Evolutionary conservation across 768 basidiomycete species (phyloP).

Genomic region (Termitomyces sp.): DNA sequence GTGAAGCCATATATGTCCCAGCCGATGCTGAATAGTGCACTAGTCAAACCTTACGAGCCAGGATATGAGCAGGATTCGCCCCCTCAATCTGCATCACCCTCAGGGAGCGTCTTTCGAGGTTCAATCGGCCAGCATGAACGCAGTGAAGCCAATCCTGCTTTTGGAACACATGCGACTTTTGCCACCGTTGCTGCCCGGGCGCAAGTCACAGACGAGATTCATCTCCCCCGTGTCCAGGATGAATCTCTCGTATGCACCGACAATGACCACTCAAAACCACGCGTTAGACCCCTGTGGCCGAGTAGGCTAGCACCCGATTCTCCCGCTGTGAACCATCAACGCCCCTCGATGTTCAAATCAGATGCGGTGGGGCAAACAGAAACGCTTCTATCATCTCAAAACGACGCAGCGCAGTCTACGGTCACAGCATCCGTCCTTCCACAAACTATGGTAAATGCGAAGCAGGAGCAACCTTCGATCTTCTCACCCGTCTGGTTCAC

Average conservation of each 20-base stretch:
- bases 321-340: background rate
- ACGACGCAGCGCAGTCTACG: background rate
- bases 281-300: background rate
- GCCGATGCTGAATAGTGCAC: conserved; percentile 26
- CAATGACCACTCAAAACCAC: background rate
- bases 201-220: background rate
- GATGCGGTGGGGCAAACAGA: background rate
- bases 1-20: conserved; percentile 44
- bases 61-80: conserved; percentile 22
- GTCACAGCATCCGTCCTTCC: background rate
- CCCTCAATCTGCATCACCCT: conserved; percentile 9
- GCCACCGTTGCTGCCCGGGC: background rate
- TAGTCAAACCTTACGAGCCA: conserved; percentile 14
- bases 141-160: background rate
- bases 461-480: background rate
- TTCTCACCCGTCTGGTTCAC: conserved; percentile 4
- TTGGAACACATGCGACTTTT: background rate
- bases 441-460: background rate
- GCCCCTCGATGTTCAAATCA: background rate
- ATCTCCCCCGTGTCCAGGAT: background rate
- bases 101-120: conserved; percentile 6
- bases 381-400: background rate
- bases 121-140: background rate
- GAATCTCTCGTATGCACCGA: background rate
- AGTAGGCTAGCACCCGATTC: background rate